These are phyloP conservation scores for Nymphaea colorata DNA, from an alignment of 164 flowering plant species.

Conservation along the genomic window DNA sequence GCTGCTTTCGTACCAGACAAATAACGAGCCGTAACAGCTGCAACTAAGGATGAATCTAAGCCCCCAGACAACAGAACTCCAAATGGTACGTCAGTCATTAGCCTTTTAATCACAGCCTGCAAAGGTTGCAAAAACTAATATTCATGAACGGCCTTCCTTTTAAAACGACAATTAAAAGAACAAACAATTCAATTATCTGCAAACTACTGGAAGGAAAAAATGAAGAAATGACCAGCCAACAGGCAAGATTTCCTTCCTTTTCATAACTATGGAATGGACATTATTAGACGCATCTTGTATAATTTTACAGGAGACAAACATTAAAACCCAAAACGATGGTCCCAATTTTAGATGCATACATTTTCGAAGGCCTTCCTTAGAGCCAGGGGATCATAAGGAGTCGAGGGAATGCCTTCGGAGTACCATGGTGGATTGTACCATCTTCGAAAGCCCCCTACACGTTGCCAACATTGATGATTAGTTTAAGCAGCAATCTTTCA, in stretches of 20 bases:
- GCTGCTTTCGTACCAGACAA: constrained; percentile 80
- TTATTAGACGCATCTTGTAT: no score
- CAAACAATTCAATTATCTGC: not conserved
- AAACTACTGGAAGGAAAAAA: not conserved
- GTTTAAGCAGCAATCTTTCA: not conserved
- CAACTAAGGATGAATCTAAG: constrained; percentile 84
- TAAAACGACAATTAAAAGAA: not conserved
- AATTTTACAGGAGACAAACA: not conserved
- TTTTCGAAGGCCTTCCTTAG: constrained; percentile 73
- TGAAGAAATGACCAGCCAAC: no score
- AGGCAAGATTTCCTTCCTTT: no score
- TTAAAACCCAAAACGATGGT: not conserved
- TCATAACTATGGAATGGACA: no score
- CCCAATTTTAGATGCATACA: constrained; percentile 19
- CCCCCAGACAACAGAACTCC: constrained; percentile 92
- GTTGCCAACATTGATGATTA: not conserved
- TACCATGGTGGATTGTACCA: constrained; percentile 94
- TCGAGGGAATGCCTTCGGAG: constrained; percentile 60
- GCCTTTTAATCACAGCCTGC: constrained; percentile 83
- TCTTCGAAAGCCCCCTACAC: constrained; percentile 35
- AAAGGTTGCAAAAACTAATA: no score
- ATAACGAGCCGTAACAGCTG: constrained; percentile 69
- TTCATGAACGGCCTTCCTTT: no score
- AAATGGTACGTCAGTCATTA: constrained; percentile 95
- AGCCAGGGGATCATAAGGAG: constrained; percentile 78